These are phyloP conservation scores for cucumber (Cucumis sativus) DNA, from an alignment of 306 rosid genomes.

Conservation along the genomic window Cucumber_9930_V3 NC_026657.2:2658001-2658500, in stretches of 20 bases:
- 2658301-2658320: neutral
- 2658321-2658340: neutral
- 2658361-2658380: neutral
- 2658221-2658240: neutral
- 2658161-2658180: slow-evolving; percentile 9
- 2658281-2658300: neutral
- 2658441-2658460: neutral
- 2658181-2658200: neutral
- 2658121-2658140: slow-evolving; percentile 10
- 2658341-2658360: neutral
- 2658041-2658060: neutral
- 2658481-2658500: too few species aligned
- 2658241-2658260: neutral
- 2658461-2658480: neutral
- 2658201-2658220: neutral
- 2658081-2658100: neutral
- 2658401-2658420: neutral
- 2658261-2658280: slow-evolving; percentile 14
- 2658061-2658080: neutral
- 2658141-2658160: slow-evolving; percentile 12
- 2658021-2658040: slow-evolving; percentile 3
- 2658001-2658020: slow-evolving; percentile 61
- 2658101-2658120: slow-evolving; percentile 8
- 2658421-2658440: neutral
- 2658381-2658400: neutral